phyloP scores from a whole-genome alignment of 139 green algal species.

The Protoeuglena noctilucae region DNA sequence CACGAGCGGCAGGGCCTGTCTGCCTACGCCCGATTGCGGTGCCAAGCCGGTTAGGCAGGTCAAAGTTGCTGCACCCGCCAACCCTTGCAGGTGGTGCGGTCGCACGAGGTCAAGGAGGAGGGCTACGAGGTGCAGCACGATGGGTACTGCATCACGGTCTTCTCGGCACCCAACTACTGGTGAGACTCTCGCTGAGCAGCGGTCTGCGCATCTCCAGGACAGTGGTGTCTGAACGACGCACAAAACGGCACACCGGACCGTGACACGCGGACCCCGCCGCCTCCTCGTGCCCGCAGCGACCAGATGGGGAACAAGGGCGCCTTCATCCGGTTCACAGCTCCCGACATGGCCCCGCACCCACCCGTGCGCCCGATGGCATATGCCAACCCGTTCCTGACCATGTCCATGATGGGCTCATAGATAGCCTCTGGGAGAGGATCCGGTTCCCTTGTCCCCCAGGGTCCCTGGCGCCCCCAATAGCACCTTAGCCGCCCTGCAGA shows the following conservation, averaged over 20 bases:
- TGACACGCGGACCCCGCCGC: background rate
- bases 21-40: too few relatives aligned
- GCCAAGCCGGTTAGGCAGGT: too few relatives aligned
- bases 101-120: conserved; percentile 85
- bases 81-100: too few relatives aligned
- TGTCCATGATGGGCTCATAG: too few relatives aligned
- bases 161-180: conserved; percentile 97
- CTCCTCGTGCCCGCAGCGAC: background rate
- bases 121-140: conserved; percentile 88
- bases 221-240: background rate
- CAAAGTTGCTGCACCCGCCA: too few relatives aligned
- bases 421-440: too few relatives aligned
- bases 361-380: conserved; percentile 88
- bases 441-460: too few relatives aligned
- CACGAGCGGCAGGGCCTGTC: too few relatives aligned
- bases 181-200: conserved; percentile 13
- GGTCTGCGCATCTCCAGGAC: background rate
- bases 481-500: too few relatives aligned
- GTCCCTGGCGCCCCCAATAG: too few relatives aligned
- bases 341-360: conserved; percentile 82
- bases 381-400: conserved; percentile 22
- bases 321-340: conserved; percentile 78
- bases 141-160: conserved; percentile 78
- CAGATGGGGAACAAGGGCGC: conserved; percentile 79
- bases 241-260: background rate